Base-by-base conservation (phyloP, 768 basidiomycete species). In the Mycena vitilis region DNA sequence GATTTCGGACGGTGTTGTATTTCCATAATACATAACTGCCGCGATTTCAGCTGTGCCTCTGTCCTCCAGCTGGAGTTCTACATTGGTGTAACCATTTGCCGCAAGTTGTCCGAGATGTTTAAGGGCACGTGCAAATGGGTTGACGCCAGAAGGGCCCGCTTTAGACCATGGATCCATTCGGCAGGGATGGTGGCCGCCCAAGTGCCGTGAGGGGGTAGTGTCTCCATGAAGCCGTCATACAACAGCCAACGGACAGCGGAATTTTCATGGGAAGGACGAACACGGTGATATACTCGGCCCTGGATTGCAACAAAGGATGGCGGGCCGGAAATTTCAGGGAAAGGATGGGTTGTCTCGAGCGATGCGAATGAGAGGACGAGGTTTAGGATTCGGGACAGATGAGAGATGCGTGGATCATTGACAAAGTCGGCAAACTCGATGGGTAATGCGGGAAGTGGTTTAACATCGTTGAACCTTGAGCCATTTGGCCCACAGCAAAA, bases 401-500 rank as follows among this genome's bases (percentile, higher is more conserved):
- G 45, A 0, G 80, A 81, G 5, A 80, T 70, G 3, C 68, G n/a
- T 0, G 73, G 75, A 53, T 79, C 42, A 55, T 74, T 65, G 12
- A 80, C 8, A 47, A 81, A 76, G 0, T 37, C 15, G 36, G 73
- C 44, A 61, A 65, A 79, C 64, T 79, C 75, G 6, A 13, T 5
- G 18, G 47, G 12, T 4, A 64, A 45, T 8, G 63, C 53, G 6
- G 80, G 79, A 0, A 81, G 65, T 3, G 78, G 73, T 10, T 76
- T 75, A 37, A 78, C 73, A 23, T 73, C 71, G 15, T 60, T 0
- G 8, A 73, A 63, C 8, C 68, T 64, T 7, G 60, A 63, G 0
- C 79, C 79, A 11, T 73, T 63, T 0, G 71, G 72, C 4, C 79
- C 78, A 70, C 78, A 81, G 53, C 80, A 81, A 54, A 80, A 81